Conservation (phyloP, 2,329 filamentous ascomycete genomes). For the Dactylonectria macrodidyma region DNA sequence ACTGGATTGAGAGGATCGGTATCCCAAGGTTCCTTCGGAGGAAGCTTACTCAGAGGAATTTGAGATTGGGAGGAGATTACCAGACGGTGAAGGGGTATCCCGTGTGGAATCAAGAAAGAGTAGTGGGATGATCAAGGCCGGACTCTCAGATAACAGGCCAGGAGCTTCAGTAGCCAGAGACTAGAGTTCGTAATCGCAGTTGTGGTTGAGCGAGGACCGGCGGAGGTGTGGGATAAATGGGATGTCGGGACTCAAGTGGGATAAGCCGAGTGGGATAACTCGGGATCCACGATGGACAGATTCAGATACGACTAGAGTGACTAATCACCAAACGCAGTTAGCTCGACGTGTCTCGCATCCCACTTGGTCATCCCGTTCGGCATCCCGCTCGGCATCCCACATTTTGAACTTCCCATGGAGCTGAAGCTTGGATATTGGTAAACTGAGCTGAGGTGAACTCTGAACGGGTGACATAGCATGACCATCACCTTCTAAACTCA, state of each 20-base stretch:
- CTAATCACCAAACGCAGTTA: constrained; percentile 25
- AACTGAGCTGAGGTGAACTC: neutral
- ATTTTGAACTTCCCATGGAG: neutral
- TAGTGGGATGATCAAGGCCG: neutral
- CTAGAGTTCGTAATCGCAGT: constrained; percentile 43
- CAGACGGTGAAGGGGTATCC: neutral
- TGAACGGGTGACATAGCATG: neutral
- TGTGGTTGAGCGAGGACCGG: constrained; percentile 10
- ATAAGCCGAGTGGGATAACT: constrained; percentile 35
- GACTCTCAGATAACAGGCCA: neutral
- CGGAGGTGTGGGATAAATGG: constrained; percentile 38
- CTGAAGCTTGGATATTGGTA: constrained; percentile 10
- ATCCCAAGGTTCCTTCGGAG: constrained; percentile 7
- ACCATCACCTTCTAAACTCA: neutral
- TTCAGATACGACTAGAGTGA: constrained; percentile 17
- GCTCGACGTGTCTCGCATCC: neutral
- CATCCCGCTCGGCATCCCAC: constrained; percentile 38
- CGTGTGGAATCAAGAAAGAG: constrained; percentile 5
- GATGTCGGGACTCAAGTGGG: constrained; percentile 36
- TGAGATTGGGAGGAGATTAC: neutral
- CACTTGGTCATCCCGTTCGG: constrained; percentile 6
- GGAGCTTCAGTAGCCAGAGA: neutral
- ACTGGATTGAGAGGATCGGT: neutral
- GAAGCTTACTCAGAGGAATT: constrained; percentile 5
- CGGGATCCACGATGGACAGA: neutral